phyloP scores from a whole-genome alignment of 805 yeast species.

The Saccharomyces paradoxus region DNA sequence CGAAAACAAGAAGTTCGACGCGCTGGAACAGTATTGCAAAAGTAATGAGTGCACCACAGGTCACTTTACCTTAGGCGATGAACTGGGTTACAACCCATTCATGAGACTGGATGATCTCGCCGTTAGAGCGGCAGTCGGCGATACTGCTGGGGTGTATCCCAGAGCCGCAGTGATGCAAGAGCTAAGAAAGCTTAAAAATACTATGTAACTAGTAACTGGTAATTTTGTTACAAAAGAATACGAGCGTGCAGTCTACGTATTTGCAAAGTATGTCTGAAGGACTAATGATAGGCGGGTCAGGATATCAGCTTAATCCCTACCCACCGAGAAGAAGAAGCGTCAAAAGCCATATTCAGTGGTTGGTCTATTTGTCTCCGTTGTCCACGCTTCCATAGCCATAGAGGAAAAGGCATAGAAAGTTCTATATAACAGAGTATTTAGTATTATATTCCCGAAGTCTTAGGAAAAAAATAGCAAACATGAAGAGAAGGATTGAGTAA shows the following conservation, averaged over 20 bases:
- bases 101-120: slow-evolving; percentile 64
- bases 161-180: slow-evolving; percentile 57
- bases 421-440: slow-evolving; percentile 31
- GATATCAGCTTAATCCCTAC: not conserved
- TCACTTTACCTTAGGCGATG: slow-evolving; percentile 74
- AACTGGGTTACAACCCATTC: slow-evolving; percentile 78
- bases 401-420: slow-evolving; percentile 29
- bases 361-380: slow-evolving; percentile 40
- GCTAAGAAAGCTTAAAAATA: slow-evolving; percentile 72
- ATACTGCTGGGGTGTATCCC: slow-evolving; percentile 28
- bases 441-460: slow-evolving; percentile 23
- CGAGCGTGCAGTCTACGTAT: not conserved
- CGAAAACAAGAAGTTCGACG: slow-evolving; percentile 40
- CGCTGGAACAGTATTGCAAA: slow-evolving; percentile 43
- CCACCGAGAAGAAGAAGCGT: slow-evolving; percentile 2
- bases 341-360: slow-evolving; percentile 4
- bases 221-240: not conserved
- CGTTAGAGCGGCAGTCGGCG: slow-evolving; percentile 53
- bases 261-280: slow-evolving; percentile 6
- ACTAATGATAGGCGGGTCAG: slow-evolving; percentile 2
- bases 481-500: not conserved
- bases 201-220: slow-evolving; percentile 28
- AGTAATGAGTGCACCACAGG: slow-evolving; percentile 77
- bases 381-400: slow-evolving; percentile 38
- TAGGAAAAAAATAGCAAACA: slow-evolving; percentile 13